Base-by-base conservation (phyloP, 495 filamentous ascomycete species). In the Aspergillus bertholletiae region DNA sequence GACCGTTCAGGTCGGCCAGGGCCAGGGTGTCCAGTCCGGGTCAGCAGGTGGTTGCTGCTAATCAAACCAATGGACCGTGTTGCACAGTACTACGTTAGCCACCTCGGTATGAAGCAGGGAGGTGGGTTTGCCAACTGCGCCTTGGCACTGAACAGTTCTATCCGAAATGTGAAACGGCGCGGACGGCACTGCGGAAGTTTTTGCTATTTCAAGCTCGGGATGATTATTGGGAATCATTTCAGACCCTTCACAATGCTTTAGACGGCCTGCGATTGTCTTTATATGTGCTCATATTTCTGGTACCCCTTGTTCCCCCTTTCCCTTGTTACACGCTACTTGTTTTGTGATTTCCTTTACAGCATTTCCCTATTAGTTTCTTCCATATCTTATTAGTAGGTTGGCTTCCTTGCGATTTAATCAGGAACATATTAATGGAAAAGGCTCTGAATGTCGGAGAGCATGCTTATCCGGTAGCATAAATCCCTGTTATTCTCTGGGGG, bases 31-130 rank as follows among this genome's bases (percentile, higher is more conserved):
- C 62, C 89, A 94, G 71, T 92, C 88, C 72, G 89, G 89, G 63
- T 90, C 89, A 53, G 88, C 84, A 59, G 85, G 89, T 62, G 90
- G 92, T 63, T 99, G 94, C 84, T 99, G 94, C 80, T 99, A 96
- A 76, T 80, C 57, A 55, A 62, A 58, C 37, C 44, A 8, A 59
- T 56, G 53, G 55, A 35, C 28, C 24, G 20, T 43, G 39, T 18
- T 20, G 4, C 6, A 12, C 6, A 21, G 18, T 20, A 7, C 17
- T 22, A 21, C 18, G 21, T 43, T 43, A 43, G 39, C 37, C 39
- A 22, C 20, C 17, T 43, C 9, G 18, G 39, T 7, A 43, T 12
- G 39, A 22, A 43, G 39, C 46, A 35, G 48, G 27, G 21, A 37
- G 49, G 26, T 28, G 30, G 47, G 22, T 39, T 26, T 48, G 46